Evolutionary conservation across 73 alveolate species (phyloP), one percentile per base, ranked within the genome.

Genomic region (Paramecium sexaurelia): DNA sequence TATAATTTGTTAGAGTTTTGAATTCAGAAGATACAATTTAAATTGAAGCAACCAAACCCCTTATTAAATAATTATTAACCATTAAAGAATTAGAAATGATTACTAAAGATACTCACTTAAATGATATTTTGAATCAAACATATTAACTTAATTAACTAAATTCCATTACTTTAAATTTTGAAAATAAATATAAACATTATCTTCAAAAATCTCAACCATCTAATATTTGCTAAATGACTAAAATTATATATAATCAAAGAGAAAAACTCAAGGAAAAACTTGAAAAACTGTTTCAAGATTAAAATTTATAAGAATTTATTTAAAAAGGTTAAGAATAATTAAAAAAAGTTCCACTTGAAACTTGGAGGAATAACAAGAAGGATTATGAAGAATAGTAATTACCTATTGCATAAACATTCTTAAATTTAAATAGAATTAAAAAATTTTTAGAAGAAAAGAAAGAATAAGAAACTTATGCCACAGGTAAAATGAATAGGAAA

Each of bases 311-410:
- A 45, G 83, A 61, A 10, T 61, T 61, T 24, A 29, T 61, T 8
- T 3, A 61, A 29, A 29, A 61, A 29, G 83, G 83, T 11, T 10
- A 61, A 32, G 83, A 26, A 2, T 2, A 61, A 61, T 61, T 61
- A 29, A 61, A 61, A n/a, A 61, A 61, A 29, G 83, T 26, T 1
- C 83, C 39, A 29, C 43, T 61, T 29, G 83, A 61, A 32, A 3
- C 39, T 3, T 61, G 83, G 83, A 61, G 26, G 9, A 61, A 61
- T 61, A 26, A 61, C 11, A 61, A 61, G 8, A 61, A 61, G 11
- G 83, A 61, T 29, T 61, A 61, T 29, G 83, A 61, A 61, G 83
- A 61, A 61, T 29, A 61, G n/a, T 27, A 61, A 61, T 11, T 61
- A 0, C 83, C 83, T 11, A 61, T 61, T 2, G 43, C 43, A 10